Evolutionary conservation across 306 rosid species (phyloP).

Genomic region (Dryas octopetala): DNA sequence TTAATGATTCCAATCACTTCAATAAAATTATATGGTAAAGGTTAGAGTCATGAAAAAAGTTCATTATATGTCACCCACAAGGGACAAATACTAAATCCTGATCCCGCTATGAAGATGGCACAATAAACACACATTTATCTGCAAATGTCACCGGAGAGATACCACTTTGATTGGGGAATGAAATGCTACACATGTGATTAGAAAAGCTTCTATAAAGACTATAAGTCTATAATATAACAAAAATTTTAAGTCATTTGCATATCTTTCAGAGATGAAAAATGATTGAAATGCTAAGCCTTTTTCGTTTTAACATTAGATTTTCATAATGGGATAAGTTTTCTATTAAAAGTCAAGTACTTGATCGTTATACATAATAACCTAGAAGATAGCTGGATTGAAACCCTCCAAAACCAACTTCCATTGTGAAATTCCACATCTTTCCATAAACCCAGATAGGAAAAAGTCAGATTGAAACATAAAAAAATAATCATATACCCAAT

Average conservation of each 20-base stretch:
- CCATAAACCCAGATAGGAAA: constrained; percentile 2
- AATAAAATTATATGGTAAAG: constrained; percentile 4
- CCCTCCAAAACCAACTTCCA: not conserved
- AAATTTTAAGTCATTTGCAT: too few species aligned
- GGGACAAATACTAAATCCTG: not conserved
- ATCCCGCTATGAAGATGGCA: not conserved
- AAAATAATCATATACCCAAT: not conserved
- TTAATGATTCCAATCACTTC: constrained; percentile 92
- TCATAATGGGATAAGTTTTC: not conserved
- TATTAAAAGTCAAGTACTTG: not conserved
- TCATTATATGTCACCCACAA: not conserved
- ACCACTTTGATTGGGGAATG: constrained; percentile 1
- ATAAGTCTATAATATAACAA: not conserved
- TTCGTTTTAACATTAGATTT: not conserved
- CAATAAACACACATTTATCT: not conserved
- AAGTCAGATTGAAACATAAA: not conserved
- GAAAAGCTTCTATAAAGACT: not conserved
- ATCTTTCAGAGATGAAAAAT: too few species aligned
- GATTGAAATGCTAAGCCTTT: not conserved
- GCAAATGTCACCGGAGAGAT: not conserved
- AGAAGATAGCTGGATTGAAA: not conserved
- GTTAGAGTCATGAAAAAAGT: not conserved
- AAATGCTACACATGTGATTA: not conserved
- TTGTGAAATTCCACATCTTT: constrained; percentile 15
- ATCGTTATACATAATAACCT: not conserved